Conservation (phyloP, 148 eudicot genomes). For the Fagopyrum esculentum region DNA sequence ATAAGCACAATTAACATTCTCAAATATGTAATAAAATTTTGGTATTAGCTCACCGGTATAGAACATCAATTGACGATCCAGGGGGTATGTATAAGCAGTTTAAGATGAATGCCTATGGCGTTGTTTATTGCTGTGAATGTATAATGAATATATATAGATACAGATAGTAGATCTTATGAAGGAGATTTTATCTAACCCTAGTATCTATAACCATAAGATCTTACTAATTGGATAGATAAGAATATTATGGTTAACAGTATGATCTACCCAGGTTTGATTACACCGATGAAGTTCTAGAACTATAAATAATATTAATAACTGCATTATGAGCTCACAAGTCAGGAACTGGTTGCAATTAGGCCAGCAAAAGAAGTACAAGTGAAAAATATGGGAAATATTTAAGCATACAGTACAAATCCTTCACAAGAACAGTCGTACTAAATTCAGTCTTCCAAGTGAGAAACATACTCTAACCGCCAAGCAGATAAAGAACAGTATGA, state of each 20-base stretch:
- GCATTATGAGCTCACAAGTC: background rate
- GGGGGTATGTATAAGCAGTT: background rate
- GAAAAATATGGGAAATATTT: background rate
- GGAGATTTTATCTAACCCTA: too few relatives aligned
- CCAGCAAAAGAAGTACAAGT: background rate
- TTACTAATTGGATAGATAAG: too few relatives aligned
- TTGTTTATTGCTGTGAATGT: too few relatives aligned
- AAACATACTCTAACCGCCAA: background rate
- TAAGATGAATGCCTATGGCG: too few relatives aligned
- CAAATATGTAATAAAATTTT: background rate
- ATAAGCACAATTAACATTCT: background rate
- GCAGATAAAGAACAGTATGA: background rate
- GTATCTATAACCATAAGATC: too few relatives aligned
- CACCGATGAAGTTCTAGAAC: background rate
- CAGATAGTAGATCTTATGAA: too few relatives aligned
- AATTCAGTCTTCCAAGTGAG: background rate
- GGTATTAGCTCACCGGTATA: background rate
- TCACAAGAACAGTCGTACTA: background rate
- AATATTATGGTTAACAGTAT: background rate
- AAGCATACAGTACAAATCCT: background rate
- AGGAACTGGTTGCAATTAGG: background rate
- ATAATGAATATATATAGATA: too few relatives aligned
- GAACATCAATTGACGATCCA: background rate
- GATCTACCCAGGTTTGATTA: background rate
- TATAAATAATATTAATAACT: background rate